Conservation (phyloP, 2,329 filamentous ascomycete species). For the Sporothrix variecibatus region DNA sequence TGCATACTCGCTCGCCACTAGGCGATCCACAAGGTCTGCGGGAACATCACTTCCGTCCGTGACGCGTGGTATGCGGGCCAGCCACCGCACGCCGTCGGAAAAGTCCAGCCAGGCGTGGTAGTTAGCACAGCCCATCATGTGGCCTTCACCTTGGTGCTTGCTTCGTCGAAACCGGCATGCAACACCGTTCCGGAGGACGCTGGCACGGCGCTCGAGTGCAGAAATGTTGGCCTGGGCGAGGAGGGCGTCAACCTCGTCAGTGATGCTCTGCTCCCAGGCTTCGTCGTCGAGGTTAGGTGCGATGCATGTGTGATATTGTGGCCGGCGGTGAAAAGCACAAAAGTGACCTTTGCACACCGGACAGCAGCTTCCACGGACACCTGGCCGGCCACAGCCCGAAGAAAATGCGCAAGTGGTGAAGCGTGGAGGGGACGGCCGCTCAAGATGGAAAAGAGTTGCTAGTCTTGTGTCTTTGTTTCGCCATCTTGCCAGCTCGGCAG, state of each 20-base stretch:
- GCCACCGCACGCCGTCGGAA: conserved; percentile 23
- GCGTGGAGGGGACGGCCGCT: neutral
- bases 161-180: neutral
- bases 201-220: conserved; percentile 7
- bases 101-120: conserved; percentile 23
- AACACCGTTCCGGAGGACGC: neutral
- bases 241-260: conserved; percentile 14
- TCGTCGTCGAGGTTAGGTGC: conserved; percentile 12
- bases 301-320: neutral
- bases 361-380: conserved; percentile 18
- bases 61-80: conserved; percentile 18
- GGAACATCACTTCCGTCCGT: neutral
- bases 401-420: conserved; percentile 6
- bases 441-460: neutral
- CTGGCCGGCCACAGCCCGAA: conserved; percentile 1
- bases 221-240: neutral
- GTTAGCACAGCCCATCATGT: conserved; percentile 24
- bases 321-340: conserved; percentile 13
- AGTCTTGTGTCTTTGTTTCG: neutral
- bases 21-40: neutral
- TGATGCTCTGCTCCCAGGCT: neutral
- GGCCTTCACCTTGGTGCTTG: neutral
- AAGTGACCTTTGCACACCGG: neutral
- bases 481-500: neutral
- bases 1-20: conserved; percentile 25